Percentiles rank a stretch among this genome's conserved stretches.
phyloP scores from a whole-genome alignment of 2,329 filamentous ascomycete genomes.

The Phoma herbarum region DNA sequence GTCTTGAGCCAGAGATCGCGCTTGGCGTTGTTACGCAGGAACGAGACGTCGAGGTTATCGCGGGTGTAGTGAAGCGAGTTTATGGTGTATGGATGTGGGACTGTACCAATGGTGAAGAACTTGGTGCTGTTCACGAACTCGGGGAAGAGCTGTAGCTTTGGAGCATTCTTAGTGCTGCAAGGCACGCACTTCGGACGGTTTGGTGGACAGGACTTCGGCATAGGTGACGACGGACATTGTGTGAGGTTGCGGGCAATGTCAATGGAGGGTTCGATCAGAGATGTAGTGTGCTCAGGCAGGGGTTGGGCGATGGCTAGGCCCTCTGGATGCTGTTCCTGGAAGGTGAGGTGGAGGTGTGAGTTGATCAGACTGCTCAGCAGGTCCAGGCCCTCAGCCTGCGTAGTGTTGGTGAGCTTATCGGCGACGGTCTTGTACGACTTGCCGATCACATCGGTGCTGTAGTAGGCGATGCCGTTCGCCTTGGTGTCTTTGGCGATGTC shows the following conservation, averaged over 20 bases:
- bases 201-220: slow-evolving; percentile 82
- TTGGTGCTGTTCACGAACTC: slow-evolving; percentile 75
- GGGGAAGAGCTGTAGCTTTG: slow-evolving; percentile 72
- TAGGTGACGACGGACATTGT: slow-evolving; percentile 75
- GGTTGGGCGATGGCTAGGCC: slow-evolving; percentile 87
- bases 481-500: slow-evolving; percentile 71
- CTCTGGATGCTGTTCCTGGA: slow-evolving; percentile 78
- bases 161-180: slow-evolving; percentile 69
- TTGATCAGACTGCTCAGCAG: slow-evolving; percentile 80
- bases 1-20: slow-evolving; percentile 82
- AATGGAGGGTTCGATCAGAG: slow-evolving; percentile 72
- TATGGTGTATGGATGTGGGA: slow-evolving; percentile 91
- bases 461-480: slow-evolving; percentile 77
- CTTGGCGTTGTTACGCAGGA: slow-evolving; percentile 65
- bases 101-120: slow-evolving; percentile 82
- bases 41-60: slow-evolving; percentile 53
- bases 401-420: slow-evolving; percentile 64
- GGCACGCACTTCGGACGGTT: slow-evolving; percentile 77
- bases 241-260: slow-evolving; percentile 78
- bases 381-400: slow-evolving; percentile 67
- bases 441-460: slow-evolving; percentile 70
- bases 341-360: slow-evolving; percentile 83
- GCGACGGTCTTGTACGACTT: slow-evolving; percentile 72
- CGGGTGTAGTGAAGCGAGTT: slow-evolving; percentile 70
- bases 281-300: slow-evolving; percentile 75